Base-by-base conservation (phyloP, 2,329 filamentous ascomycete genomes). In the Fusarium sororula region DNA sequence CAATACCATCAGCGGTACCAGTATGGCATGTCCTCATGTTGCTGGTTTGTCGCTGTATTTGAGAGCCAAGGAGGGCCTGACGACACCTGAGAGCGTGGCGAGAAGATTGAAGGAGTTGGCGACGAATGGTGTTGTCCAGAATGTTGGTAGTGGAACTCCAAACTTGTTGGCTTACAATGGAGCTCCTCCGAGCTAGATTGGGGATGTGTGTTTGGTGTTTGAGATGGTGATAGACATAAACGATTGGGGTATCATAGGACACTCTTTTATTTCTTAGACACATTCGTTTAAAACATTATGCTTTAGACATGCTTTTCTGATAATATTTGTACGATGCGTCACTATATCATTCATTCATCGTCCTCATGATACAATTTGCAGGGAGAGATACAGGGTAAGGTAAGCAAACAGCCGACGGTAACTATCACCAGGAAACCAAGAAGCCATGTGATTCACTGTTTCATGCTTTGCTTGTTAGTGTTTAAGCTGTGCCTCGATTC, bases 1-100 rank as follows among this genome's bases (percentile, higher is more conserved):
- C n/a, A 81, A 81, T 54, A 84, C 78, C 35, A 84, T 90, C 75
- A 87, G 84, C 20, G 90, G 90, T 39, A 92, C 90, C 11, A 90
- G 86, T 41, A 91, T 91, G 90, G 88, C 90, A 5, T 82, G 85
- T 7, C 90, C 90, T 1, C 90, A 91, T 77, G 84, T 92, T 60
- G 84, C 88, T 30, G 90, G 90, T 18, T 79, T 92, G n/a, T 73
- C 86, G 17, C 84, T 88, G n/a, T 91, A 91, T 78, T 79, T 91
- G 41, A 72, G 54, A 59, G 71, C 63, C 9, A 72, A 65, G 32
- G 75, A 78, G 51, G 45, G 37, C 77, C 87, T 68, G 81, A 73
- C 72, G 13, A 83, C 82, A n/a, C 86, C 88, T 2, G 79, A 81
- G 58, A 82, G 80, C 38, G 82, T 89, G 42, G 82, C 80, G 38